phyloP scores from a whole-genome alignment of 352 stramenopile species.

The Blastocystis sp. region DNA sequence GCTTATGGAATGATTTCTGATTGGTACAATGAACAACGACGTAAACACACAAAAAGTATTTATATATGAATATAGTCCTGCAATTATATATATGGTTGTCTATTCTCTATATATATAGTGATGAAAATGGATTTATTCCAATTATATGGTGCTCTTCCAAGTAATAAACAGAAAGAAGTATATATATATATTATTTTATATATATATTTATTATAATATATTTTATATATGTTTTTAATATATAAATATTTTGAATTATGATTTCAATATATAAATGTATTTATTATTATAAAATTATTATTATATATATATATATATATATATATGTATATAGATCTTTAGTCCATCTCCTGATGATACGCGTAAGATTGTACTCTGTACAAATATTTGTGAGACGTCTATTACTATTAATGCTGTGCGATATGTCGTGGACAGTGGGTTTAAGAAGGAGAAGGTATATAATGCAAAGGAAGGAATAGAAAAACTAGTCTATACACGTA shows the following conservation, averaged over 20 bases:
- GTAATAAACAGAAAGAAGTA: neutral
- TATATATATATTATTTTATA: neutral
- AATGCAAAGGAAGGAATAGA: slow-evolving; percentile 64
- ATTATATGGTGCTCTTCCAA: too few relatives aligned
- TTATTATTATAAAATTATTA: neutral
- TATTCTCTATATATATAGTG: too few relatives aligned
- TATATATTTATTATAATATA: neutral
- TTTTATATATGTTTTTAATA: neutral
- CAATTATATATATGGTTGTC: too few relatives aligned
- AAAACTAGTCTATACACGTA: slow-evolving; percentile 58
- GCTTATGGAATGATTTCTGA: slow-evolving; percentile 52
- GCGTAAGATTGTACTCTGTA: slow-evolving; percentile 71
- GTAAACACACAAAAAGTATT: too few relatives aligned
- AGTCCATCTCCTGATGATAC: slow-evolving; percentile 44
- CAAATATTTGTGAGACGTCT: slow-evolving; percentile 82
- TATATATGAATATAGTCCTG: too few relatives aligned
- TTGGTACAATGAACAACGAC: slow-evolving; percentile 2
- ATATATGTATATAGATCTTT: slow-evolving; percentile 50
- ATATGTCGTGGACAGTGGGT: slow-evolving; percentile 83
- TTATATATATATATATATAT: neutral
- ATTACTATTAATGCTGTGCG: slow-evolving; percentile 81
- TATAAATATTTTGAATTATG: neutral
- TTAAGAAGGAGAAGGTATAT: slow-evolving; percentile 69
- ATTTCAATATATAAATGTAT: neutral
- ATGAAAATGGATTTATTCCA: neutral